phyloP scores from a whole-genome alignment of 23 red algal species.

The Gracilaria domingensis region DNA sequence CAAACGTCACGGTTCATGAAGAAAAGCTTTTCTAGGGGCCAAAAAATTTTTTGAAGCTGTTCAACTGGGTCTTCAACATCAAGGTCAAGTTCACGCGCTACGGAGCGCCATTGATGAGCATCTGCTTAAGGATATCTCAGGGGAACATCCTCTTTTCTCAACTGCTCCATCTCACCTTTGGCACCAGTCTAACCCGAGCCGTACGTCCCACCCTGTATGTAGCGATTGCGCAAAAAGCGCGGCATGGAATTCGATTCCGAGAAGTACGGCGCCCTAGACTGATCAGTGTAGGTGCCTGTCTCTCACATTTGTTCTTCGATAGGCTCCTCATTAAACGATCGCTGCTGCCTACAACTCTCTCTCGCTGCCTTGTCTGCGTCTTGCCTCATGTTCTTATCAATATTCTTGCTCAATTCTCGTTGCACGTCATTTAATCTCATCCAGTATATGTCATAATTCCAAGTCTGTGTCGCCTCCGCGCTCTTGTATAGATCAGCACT shows the following conservation, averaged over 20 bases:
- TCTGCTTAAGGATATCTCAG: conserved; percentile 61
- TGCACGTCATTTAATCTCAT: conserved; percentile 60
- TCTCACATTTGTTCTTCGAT: background rate
- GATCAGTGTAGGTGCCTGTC: background rate
- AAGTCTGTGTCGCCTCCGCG: background rate
- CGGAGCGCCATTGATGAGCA: conserved; percentile 54
- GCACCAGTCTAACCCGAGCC: conserved; percentile 48
- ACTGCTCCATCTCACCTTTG: conserved; percentile 31
- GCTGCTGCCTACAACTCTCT: background rate
- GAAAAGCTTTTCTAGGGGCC: too few relatives aligned
- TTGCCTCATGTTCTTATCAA: conserved; percentile 6
- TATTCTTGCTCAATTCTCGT: conserved; percentile 18
- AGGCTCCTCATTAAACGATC: conserved; percentile 30
- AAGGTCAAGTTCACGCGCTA: conserved; percentile 56
- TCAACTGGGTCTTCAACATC: conserved; percentile 24
- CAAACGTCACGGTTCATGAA: too few relatives aligned
- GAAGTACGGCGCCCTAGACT: background rate
- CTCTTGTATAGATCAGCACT: background rate
- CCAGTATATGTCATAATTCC: conserved; percentile 73
- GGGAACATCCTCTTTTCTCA: conserved; percentile 38
- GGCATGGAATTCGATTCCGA: background rate
- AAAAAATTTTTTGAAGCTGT: too few relatives aligned
- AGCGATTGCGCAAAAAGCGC: conserved; percentile 42
- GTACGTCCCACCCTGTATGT: conserved; percentile 42
- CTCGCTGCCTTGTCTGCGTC: background rate